These are phyloP conservation scores for Phytophthora agathidicida DNA, from an alignment of 352 stramenopile species.

Conservation along the genomic window DNA sequence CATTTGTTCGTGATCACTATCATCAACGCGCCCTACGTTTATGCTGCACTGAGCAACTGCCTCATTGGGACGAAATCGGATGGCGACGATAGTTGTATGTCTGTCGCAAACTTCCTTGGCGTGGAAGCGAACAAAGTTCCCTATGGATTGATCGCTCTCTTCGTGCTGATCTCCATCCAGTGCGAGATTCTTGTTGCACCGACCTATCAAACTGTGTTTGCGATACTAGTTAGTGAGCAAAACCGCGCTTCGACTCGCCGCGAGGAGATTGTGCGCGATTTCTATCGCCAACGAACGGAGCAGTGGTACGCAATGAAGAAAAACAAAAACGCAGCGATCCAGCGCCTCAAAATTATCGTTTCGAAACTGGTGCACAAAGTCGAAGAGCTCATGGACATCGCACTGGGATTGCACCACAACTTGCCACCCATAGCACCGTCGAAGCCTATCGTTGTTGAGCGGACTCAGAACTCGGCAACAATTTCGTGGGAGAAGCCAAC, in stretches of 20 bases:
- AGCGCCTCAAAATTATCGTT: constrained; percentile 87
- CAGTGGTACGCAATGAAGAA: constrained; percentile 85
- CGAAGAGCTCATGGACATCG: constrained; percentile 91
- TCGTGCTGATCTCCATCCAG: constrained; percentile 86
- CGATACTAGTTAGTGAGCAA: constrained; percentile 56
- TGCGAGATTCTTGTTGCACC: constrained; percentile 71
- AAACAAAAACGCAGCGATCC: constrained; percentile 82
- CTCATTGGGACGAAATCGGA: constrained; percentile 34
- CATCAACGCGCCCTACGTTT: constrained; percentile 68
- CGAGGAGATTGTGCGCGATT: constrained; percentile 67
- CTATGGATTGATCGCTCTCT: constrained; percentile 77
- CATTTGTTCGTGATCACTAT: constrained; percentile 84
- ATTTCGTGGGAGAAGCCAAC: constrained; percentile 73
- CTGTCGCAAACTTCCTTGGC: constrained; percentile 70
- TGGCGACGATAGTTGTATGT: constrained; percentile 58
- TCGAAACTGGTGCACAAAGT: constrained; percentile 90
- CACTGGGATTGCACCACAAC: constrained; percentile 83
- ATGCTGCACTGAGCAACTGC: constrained; percentile 57
- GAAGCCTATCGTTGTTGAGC: constrained; percentile 58
- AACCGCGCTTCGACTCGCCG: constrained; percentile 52
- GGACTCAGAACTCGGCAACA: constrained; percentile 76
- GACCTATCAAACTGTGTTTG: constrained; percentile 64
- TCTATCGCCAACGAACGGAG: constrained; percentile 68
- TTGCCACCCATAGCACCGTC: constrained; percentile 79
- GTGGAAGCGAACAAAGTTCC: constrained; percentile 59